Conservation (phyloP, 352 stramenopile genomes). For the Pythium aquatile region DNA sequence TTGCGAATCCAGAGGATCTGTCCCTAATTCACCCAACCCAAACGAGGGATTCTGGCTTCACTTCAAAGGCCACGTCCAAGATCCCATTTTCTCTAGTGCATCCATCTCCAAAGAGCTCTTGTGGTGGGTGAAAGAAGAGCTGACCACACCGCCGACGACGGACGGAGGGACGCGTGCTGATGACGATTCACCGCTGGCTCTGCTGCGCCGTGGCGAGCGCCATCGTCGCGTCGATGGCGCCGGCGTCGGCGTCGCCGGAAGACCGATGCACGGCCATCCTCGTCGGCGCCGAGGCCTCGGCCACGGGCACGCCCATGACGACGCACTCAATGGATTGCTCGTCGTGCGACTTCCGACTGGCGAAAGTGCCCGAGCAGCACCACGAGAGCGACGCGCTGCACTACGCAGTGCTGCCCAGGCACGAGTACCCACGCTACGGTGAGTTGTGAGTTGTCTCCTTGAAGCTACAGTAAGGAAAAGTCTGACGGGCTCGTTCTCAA, state of each 20-base stretch:
- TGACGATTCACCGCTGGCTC: background rate
- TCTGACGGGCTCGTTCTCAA: no score
- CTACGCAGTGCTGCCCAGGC: slow-evolving; percentile 53
- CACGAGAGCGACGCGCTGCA: slow-evolving; percentile 43
- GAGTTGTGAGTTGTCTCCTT: background rate
- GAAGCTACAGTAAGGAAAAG: no score
- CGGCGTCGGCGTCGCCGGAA: slow-evolving; percentile 15
- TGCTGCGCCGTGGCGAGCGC: slow-evolving; percentile 3
- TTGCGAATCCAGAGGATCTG: background rate
- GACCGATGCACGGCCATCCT: slow-evolving; percentile 81
- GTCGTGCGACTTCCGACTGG: slow-evolving; percentile 81
- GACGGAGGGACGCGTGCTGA: background rate
- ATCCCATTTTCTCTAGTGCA: background rate
- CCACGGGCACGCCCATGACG: slow-evolving; percentile 67
- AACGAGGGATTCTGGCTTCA: slow-evolving; percentile 2
- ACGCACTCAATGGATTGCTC: slow-evolving; percentile 85
- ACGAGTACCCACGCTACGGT: slow-evolving; percentile 82
- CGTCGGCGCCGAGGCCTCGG: slow-evolving; percentile 70
- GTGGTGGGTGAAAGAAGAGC: background rate
- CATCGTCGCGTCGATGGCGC: slow-evolving; percentile 12
- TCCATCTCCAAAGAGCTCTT: background rate
- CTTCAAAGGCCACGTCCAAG: background rate
- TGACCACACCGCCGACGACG: background rate
- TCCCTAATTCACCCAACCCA: background rate
- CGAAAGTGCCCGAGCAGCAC: slow-evolving; percentile 64